phyloP scores from a whole-genome alignment of 768 basidiomycete genomes.

The Boletus rubescentipes region DNA sequence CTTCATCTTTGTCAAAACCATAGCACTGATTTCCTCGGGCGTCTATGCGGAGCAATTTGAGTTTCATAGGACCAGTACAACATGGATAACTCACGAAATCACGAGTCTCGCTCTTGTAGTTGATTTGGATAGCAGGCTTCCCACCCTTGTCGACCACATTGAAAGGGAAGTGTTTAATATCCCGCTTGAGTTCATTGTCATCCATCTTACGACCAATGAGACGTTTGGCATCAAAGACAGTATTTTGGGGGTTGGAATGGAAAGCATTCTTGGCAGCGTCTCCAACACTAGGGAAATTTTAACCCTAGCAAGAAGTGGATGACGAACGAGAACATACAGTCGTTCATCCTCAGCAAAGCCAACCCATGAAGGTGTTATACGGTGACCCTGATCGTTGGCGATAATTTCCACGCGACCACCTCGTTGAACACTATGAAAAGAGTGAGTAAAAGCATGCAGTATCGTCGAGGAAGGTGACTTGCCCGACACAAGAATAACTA shows the following conservation, averaged over 20 bases:
- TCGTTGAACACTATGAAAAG: constrained; percentile 63
- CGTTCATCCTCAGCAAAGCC: constrained; percentile 78
- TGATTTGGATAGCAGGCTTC: constrained; percentile 77
- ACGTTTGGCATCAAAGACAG: constrained; percentile 96
- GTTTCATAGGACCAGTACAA: background rate
- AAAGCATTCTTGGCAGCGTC: constrained; percentile 97
- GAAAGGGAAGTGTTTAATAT: constrained; percentile 93
- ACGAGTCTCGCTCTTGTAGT: constrained; percentile 75
- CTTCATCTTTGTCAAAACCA: constrained; percentile 98
- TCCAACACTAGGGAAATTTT: constrained; percentile 54
- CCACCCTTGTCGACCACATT: constrained; percentile 72
- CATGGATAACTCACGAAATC: constrained; percentile 67
- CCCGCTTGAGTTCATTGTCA: constrained; percentile 76
- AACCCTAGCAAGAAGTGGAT: background rate
- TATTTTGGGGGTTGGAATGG: constrained; percentile 89
- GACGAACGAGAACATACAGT: constrained; percentile 35
- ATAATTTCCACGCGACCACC: constrained; percentile 88
- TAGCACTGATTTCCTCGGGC: constrained; percentile 92
- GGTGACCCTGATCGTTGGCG: constrained; percentile 87
- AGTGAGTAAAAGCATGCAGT: background rate
- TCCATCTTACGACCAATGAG: constrained; percentile 86
- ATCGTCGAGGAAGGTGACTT: constrained; percentile 28
- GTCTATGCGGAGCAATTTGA: constrained; percentile 45
- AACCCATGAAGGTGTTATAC: constrained; percentile 89
- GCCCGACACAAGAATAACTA: constrained; percentile 97